Evolutionary conservation across 306 rosid species (phyloP), one percentile per base, ranked within the genome.

Genomic region (Urtica urens): DNA sequence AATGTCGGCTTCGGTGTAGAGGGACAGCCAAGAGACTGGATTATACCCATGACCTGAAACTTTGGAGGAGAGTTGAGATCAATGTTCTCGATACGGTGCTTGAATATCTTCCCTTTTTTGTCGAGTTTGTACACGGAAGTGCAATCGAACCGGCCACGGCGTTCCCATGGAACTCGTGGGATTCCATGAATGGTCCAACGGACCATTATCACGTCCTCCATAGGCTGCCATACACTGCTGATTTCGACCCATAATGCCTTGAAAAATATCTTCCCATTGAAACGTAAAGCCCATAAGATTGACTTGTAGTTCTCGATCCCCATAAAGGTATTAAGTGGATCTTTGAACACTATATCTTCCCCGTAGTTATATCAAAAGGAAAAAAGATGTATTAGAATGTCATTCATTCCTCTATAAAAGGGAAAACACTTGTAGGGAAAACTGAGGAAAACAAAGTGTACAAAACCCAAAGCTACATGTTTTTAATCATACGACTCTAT

Each of bases 131-230:
- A 87, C 51, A 54, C 79, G 0, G 94, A 87, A 35, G 86, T 87
- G 53, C 93, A 94, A 62, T 83, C 94, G 61, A 87, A 87, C 57
- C 93, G 83, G 52, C 93, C 79, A 16, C 60, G 68, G 47, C 93
- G 81, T 74, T 83, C 94, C 94, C 93, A 87, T 56, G 79, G 93
- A 55, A 78, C 77, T 46, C 94, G 77, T n/a, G 83, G 88, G 56
- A 87, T 71, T 19, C 96, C 94, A 57, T 83, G 83, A 70, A 80
- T 61, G 0, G 88, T 80, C 94, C 94, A 87, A 39, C 94, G 88
- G 55, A 87, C 77, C 87, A 87, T 78, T 27, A 87, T 71, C 38
- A 70, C 60, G 19, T 75, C 81, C 67, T 78, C 96, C 64, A 51
- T 51, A 0, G 96, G 96, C 74, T 87, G 94, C 83, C 81, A 83